These are phyloP conservation scores for Termitomyces bulborhizus DNA, from an alignment of 768 basidiomycete genomes.

Conservation along the genomic window DNA sequence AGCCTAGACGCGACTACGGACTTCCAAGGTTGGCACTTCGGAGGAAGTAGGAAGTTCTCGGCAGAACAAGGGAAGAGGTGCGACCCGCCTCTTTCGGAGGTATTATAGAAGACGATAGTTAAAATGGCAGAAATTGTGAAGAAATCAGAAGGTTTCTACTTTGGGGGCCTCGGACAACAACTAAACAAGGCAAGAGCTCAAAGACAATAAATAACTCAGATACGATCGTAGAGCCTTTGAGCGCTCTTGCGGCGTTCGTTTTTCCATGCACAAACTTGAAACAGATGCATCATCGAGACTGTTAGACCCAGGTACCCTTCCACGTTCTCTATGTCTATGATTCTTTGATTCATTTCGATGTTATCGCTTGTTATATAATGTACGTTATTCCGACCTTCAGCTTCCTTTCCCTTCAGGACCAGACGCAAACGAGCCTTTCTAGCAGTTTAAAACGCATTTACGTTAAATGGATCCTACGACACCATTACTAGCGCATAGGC, in stretches of 20 bases:
- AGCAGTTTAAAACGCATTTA: background rate
- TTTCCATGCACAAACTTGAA: background rate
- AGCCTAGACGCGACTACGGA: too few species aligned
- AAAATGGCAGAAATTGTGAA: too few species aligned
- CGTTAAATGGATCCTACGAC: constrained; percentile 37
- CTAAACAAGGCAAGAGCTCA: too few species aligned
- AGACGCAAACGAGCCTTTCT: background rate
- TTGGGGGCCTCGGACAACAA: too few species aligned
- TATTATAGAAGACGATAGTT: too few species aligned
- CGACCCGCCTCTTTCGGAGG: too few species aligned
- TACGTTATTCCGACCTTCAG: background rate
- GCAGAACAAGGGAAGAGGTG: too few species aligned
- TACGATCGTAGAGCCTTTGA: too few species aligned
- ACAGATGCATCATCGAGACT: background rate
- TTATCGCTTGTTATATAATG: background rate
- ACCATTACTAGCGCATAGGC: constrained; percentile 47
- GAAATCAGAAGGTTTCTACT: too few species aligned
- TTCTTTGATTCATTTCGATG: background rate
- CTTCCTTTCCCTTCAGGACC: background rate
- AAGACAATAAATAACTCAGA: too few species aligned
- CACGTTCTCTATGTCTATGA: background rate
- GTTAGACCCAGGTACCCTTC: background rate
- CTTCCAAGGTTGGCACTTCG: too few species aligned
- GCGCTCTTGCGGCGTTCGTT: background rate
- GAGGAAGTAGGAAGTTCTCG: too few species aligned